phyloP scores from a whole-genome alignment of 2,329 filamentous ascomycete genomes.

The Drechslerella stenobrocha region DNA sequence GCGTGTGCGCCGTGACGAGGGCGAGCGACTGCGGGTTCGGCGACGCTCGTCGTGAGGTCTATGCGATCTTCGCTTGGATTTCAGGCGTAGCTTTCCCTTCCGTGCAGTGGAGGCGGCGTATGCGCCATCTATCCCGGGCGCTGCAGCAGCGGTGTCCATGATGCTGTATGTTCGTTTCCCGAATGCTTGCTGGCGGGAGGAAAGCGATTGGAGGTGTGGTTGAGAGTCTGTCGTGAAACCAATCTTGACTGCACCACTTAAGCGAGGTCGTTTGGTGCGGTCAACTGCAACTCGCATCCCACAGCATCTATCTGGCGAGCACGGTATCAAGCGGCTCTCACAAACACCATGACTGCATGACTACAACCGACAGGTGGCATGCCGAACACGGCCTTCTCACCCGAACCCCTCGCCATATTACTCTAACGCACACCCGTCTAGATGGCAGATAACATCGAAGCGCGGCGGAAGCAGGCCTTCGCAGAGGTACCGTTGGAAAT shows the following conservation, averaged over 20 bases:
- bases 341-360: too few relatives aligned
- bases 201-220: too few relatives aligned
- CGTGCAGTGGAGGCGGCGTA: conserved; percentile 33
- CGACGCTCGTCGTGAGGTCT: conserved; percentile 17
- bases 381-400: not conserved
- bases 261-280: too few relatives aligned
- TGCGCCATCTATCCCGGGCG: conserved; percentile 29
- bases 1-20: conserved; percentile 50
- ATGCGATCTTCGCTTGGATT: conserved; percentile 31
- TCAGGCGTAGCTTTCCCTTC: conserved; percentile 44
- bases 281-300: not conserved
- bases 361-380: not conserved
- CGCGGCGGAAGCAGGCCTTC: conserved; percentile 38
- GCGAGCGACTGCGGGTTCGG: conserved; percentile 36
- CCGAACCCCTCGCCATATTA: not conserved
- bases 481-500: conserved; percentile 20
- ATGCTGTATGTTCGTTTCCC: not conserved
- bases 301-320: too few relatives aligned
- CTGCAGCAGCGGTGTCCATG: conserved; percentile 13
- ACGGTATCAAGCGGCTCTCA: too few relatives aligned
- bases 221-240: too few relatives aligned
- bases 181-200: not conserved
- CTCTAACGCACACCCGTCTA: conserved; percentile 4
- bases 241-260: too few relatives aligned
- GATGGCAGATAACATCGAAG: conserved; percentile 31